phyloP scores from a whole-genome alignment of 352 stramenopile genomes.

The Phytopythium sindhum region DNA sequence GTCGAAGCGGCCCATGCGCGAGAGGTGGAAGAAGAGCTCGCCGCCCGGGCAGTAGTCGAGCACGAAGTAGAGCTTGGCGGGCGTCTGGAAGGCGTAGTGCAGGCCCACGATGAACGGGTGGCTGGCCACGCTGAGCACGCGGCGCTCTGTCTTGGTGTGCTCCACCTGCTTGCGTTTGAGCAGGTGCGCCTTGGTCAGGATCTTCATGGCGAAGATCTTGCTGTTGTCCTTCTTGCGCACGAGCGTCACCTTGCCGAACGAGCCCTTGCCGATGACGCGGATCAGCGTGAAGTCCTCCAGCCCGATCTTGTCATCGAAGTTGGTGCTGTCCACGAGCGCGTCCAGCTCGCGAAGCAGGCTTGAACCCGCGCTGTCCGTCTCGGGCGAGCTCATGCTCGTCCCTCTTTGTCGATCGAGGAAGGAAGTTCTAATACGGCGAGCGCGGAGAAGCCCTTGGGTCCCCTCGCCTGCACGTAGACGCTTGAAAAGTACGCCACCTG shows the following conservation, averaged over 20 bases:
- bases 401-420: neutral
- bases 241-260: conserved; percentile 87
- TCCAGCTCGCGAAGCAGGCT: conserved; percentile 56
- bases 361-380: conserved; percentile 28
- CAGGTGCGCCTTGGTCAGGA: conserved; percentile 90
- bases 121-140: conserved; percentile 93
- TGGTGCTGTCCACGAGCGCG: conserved; percentile 66
- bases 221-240: conserved; percentile 89
- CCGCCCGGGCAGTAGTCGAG: conserved; percentile 98
- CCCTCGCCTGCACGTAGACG: neutral
- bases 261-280: conserved; percentile 87
- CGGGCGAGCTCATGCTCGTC: conserved; percentile 48
- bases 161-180: conserved; percentile 95
- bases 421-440: neutral
- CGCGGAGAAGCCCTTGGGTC: neutral
- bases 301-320: conserved; percentile 85
- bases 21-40: conserved; percentile 98
- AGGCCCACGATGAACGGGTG: conserved; percentile 98
- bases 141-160: conserved; percentile 95
- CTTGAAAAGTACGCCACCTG: neutral
- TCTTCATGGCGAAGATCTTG: conserved; percentile 92
- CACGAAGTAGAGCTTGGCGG: conserved; percentile 97
- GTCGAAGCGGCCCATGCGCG: conserved; percentile 93
- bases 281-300: conserved; percentile 90
- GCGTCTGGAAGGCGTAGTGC: conserved; percentile 97